Evolutionary conservation across 2,329 filamentous ascomycete genomes (phyloP).

Genomic region (Erysiphe neolycopersici): DNA sequence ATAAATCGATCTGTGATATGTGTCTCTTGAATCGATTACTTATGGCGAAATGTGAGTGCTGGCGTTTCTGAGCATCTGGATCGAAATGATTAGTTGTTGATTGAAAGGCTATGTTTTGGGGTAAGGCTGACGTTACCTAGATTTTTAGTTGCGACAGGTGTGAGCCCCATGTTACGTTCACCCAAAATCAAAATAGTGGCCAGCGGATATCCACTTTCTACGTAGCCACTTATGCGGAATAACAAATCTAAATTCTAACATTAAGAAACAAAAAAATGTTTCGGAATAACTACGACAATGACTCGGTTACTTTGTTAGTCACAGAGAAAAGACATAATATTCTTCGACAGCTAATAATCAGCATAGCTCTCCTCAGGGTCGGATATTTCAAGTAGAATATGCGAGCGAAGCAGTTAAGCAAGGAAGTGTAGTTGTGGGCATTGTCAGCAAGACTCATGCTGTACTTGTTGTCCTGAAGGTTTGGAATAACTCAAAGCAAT

Average conservation of each 20-base stretch:
- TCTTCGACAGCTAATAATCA: no score
- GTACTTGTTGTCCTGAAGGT: slow-evolving; percentile 95
- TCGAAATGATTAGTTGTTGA: no score
- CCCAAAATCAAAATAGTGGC: no score
- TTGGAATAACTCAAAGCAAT: slow-evolving; percentile 6
- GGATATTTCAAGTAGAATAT: slow-evolving; percentile 99
- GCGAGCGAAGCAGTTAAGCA: slow-evolving; percentile 97
- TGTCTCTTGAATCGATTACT: neutral
- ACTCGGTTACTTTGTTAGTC: slow-evolving; percentile 92
- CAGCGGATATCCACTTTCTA: no score
- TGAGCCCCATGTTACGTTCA: no score
- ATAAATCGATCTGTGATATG: neutral
- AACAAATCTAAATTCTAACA: no score
- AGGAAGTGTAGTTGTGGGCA: slow-evolving; percentile 87
- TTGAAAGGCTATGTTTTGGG: no score
- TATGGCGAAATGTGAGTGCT: no score
- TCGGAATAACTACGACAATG: slow-evolving; percentile 99
- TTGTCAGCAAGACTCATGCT: slow-evolving; percentile 94
- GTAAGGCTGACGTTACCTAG: no score
- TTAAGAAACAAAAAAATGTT: slow-evolving; percentile 42
- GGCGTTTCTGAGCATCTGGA: no score
- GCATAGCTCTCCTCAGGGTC: slow-evolving; percentile 78
- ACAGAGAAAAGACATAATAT: neutral
- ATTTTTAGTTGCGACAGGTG: no score
- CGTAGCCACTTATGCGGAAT: no score